These are phyloP conservation scores for Malbranchea cinnamomea DNA, from an alignment of 2,329 filamentous ascomycete species.

Conservation along the genomic window DNA sequence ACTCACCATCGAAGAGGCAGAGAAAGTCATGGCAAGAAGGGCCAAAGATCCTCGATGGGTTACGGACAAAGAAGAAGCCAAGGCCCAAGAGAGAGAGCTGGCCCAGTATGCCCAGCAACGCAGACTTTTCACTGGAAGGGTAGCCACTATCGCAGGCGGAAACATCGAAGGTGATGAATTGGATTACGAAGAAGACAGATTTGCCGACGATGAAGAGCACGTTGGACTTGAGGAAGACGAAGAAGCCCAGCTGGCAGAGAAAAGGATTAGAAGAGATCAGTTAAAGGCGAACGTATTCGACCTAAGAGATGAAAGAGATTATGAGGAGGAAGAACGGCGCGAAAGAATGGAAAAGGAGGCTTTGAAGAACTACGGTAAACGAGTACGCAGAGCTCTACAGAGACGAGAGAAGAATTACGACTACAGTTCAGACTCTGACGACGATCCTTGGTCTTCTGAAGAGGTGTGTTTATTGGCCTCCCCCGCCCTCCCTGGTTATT, in stretches of 20 bases:
- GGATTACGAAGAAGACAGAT: slow-evolving; percentile 56
- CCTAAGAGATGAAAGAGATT: slow-evolving; percentile 53
- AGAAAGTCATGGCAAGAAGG: slow-evolving; percentile 68
- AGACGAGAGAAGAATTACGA: slow-evolving; percentile 77
- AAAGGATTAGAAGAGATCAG: slow-evolving; percentile 63
- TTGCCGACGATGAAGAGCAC: slow-evolving; percentile 79
- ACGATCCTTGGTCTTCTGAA: slow-evolving; percentile 41
- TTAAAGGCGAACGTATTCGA: slow-evolving; percentile 81
- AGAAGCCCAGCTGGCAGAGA: slow-evolving; percentile 56
- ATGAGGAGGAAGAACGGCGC: slow-evolving; percentile 52
- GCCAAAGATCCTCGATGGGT: slow-evolving; percentile 67
- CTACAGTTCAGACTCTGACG: slow-evolving; percentile 58
- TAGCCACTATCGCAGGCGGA: slow-evolving; percentile 30
- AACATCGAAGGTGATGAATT: slow-evolving; percentile 49
- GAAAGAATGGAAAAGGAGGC: slow-evolving; percentile 50
- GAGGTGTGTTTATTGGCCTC: slow-evolving; percentile 25
- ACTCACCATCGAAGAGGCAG: slow-evolving; percentile 69
- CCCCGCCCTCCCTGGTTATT: slow-evolving; percentile 12
- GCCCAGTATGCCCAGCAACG: slow-evolving; percentile 37
- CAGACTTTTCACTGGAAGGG: slow-evolving; percentile 32
- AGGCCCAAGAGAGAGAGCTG: slow-evolving; percentile 41
- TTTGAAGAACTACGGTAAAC: slow-evolving; percentile 57
- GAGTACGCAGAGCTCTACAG: slow-evolving; percentile 63
- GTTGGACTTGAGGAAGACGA: slow-evolving; percentile 69
- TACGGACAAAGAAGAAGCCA: slow-evolving; percentile 44